Percentiles rank a stretch among this genome's conserved stretches.
Conservation (phyloP, 176 grass and related monocot species). For the Aegilops umbellulata region DNA sequence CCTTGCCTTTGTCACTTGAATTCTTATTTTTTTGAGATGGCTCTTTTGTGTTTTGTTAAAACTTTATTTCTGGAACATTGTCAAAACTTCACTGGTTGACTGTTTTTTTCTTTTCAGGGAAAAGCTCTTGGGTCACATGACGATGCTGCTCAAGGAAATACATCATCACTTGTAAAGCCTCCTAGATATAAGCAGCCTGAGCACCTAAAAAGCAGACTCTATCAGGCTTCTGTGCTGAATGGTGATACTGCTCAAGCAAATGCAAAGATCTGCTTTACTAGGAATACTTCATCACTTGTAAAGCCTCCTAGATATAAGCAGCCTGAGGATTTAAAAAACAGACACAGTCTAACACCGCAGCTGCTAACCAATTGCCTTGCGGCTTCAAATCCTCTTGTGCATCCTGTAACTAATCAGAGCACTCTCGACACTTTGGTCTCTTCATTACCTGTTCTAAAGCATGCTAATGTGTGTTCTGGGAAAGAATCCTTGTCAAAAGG, state of each 20-base stretch:
- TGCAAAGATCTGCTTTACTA: background rate
- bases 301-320: constrained; percentile 40
- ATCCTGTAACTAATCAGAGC: constrained; percentile 5
- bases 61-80: background rate
- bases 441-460: constrained; percentile 11
- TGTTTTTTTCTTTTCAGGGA: constrained; percentile 46
- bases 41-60: background rate
- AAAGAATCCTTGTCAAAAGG: constrained; percentile 23
- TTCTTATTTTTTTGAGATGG: constrained; percentile 5
- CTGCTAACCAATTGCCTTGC: constrained; percentile 23
- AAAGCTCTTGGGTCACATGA: constrained; percentile 38
- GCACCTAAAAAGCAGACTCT: constrained; percentile 19
- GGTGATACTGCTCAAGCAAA: constrained; percentile 41
- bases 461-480: background rate
- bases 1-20: background rate
- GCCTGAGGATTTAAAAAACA: constrained; percentile 23
- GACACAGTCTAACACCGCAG: constrained; percentile 27
- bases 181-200: constrained; percentile 26
- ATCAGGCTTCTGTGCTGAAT: constrained; percentile 38
- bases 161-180: constrained; percentile 34
- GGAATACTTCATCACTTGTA: constrained; percentile 25
- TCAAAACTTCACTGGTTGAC: constrained; percentile 1
- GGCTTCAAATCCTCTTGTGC: constrained; percentile 24
- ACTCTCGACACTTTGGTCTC: background rate
- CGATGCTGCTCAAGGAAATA: constrained; percentile 42